Evolutionary conservation across 2,329 filamentous ascomycete genomes (phyloP).

Genomic region (Phyllosticta paracitricarpa): DNA sequence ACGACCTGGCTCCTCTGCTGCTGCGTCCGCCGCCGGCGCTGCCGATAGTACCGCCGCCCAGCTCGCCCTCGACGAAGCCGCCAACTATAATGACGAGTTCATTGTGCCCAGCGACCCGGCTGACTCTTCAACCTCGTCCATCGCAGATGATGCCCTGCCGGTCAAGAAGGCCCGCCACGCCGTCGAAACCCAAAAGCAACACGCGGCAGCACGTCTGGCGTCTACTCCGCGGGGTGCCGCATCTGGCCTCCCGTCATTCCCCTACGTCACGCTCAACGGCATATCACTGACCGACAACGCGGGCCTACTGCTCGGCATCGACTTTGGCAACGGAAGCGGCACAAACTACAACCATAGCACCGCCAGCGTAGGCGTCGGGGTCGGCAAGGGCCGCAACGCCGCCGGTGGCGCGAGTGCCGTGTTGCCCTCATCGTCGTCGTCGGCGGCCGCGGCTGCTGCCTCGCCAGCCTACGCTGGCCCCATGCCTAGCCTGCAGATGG

Average conservation of each 20-base stretch:
- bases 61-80: constrained; percentile 1
- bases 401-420: not conserved
- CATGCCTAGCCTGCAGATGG: constrained; percentile 25
- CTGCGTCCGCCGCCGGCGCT: constrained; percentile 24
- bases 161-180: not conserved
- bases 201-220: not conserved
- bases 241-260: not conserved
- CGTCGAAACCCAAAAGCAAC: not conserved
- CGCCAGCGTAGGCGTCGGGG: not conserved
- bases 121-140: not conserved
- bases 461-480: constrained; percentile 13
- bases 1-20: constrained; percentile 15
- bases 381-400: constrained; percentile 6
- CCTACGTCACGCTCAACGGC: constrained; percentile 15
- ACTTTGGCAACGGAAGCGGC: constrained; percentile 20
- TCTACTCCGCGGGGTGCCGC: not conserved
- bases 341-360: not conserved
- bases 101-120: constrained; percentile 7
- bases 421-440: not conserved
- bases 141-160: not conserved
- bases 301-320: constrained; percentile 23
- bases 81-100: constrained; percentile 11
- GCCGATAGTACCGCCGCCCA: constrained; percentile 11
- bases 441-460: not conserved
- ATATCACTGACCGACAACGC: constrained; percentile 25